Evolutionary conservation across 2,329 filamentous ascomycete species (phyloP).

Genomic region (Alternaria tenuissima): DNA sequence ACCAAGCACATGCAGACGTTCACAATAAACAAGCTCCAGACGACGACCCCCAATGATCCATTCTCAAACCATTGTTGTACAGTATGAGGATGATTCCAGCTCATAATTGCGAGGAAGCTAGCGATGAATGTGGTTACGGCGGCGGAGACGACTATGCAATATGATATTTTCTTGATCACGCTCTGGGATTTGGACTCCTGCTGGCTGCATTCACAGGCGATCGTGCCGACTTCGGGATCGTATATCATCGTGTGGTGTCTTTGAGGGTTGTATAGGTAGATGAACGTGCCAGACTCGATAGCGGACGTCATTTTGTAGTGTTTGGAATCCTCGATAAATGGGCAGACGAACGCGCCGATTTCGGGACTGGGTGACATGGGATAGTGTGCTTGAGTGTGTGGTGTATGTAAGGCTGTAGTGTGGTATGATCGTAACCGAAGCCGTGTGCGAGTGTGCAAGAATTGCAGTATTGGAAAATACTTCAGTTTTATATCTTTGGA

Average conservation of each 20-base stretch:
- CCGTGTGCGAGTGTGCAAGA: not conserved
- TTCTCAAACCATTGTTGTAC: not conserved
- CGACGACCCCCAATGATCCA: not conserved
- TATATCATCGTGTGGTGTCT: not conserved
- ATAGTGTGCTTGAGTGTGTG: not conserved
- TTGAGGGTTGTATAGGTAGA: not conserved
- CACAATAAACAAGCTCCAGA: not conserved
- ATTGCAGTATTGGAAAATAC: not conserved
- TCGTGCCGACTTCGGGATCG: not conserved
- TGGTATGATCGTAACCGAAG: not conserved
- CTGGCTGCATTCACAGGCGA: fast-evolving
- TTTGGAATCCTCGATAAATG: not conserved
- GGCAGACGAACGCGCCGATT: not conserved
- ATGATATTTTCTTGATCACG: not conserved
- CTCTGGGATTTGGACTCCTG: fast-evolving
- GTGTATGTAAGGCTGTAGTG: not conserved
- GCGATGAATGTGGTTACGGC: not conserved
- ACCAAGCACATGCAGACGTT: not conserved
- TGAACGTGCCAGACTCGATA: not conserved
- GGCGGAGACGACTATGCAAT: not conserved
- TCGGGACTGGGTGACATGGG: not conserved
- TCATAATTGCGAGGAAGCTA: not conserved
- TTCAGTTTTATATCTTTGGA: not conserved
- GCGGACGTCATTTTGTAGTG: not conserved
- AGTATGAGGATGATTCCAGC: not conserved